Evolutionary conservation across 129 eudicot species (phyloP).

Genomic region (Kitagawia praeruptora): DNA sequence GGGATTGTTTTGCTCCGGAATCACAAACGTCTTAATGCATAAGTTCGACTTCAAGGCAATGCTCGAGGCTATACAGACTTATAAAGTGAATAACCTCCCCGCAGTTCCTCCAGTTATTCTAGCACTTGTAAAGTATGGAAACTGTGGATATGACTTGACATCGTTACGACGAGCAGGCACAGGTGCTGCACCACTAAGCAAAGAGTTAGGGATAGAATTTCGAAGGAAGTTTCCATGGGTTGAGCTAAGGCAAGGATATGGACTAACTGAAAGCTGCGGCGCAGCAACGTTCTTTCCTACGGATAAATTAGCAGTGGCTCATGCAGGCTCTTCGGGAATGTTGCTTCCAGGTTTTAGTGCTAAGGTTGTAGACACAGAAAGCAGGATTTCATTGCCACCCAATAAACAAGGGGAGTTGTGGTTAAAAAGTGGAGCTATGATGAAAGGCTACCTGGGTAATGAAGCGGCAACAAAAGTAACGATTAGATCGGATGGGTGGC

Average conservation of each 20-base stretch:
- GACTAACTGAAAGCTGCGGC: slow-evolving; percentile 67
- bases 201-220: slow-evolving; percentile 49
- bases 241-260: slow-evolving; percentile 65
- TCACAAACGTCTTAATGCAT: slow-evolving; percentile 51
- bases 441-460: slow-evolving; percentile 67
- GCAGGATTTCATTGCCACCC: slow-evolving; percentile 44
- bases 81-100: slow-evolving; percentile 46
- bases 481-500: slow-evolving; percentile 59
- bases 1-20: slow-evolving; percentile 45
- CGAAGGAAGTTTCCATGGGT: slow-evolving; percentile 68
- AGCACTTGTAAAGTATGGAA: slow-evolving; percentile 44
- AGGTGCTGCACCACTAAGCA: slow-evolving; percentile 75
- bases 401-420: slow-evolving; percentile 57
- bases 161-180: slow-evolving; percentile 59
- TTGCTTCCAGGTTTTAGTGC: slow-evolving; percentile 55
- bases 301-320: slow-evolving; percentile 42
- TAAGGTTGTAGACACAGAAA: slow-evolving; percentile 57
- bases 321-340: slow-evolving; percentile 39
- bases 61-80: slow-evolving; percentile 58
- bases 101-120: slow-evolving; percentile 79
- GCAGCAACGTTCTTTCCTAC: slow-evolving; percentile 46
- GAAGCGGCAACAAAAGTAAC: slow-evolving; percentile 57
- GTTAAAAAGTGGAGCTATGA: slow-evolving; percentile 55
- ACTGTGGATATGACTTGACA: slow-evolving; percentile 39
- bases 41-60: slow-evolving; percentile 45